Conservation (phyloP, 2,329 filamentous ascomycete genomes). For the Fusarium miscanthi region DNA sequence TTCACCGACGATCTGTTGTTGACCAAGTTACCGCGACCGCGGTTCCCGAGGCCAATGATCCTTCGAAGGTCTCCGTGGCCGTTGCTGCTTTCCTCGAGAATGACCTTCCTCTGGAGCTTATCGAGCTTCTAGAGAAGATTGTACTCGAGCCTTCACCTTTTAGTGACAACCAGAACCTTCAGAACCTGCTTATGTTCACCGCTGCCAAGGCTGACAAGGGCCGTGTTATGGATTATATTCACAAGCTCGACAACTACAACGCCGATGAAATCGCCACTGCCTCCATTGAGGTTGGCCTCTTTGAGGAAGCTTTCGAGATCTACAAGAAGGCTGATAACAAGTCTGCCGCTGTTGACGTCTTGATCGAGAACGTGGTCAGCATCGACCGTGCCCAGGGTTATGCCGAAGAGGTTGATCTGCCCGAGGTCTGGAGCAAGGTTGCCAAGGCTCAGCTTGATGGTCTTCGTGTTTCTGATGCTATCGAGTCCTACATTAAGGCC, state of each 20-base stretch:
- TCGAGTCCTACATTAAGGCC: slow-evolving; percentile 97
- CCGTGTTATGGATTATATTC: slow-evolving; percentile 95
- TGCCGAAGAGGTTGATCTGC: slow-evolving; percentile 91
- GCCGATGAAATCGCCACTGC: slow-evolving; percentile 92
- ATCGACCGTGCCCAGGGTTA: slow-evolving; percentile 97
- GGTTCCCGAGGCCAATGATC: slow-evolving; percentile 91
- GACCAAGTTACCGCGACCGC: slow-evolving; percentile 97
- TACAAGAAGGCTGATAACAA: slow-evolving; percentile 98
- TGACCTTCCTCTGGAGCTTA: slow-evolving; percentile 92
- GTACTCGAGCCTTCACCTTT: slow-evolving; percentile 99
- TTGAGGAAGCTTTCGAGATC: slow-evolving; percentile 97
- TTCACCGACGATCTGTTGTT: slow-evolving; percentile 91
- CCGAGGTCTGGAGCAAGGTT: slow-evolving; percentile 98
- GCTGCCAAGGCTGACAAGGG: slow-evolving; percentile 96
- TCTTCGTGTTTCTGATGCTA: slow-evolving; percentile 89
- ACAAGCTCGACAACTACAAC: slow-evolving; percentile 88
- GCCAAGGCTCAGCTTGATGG: slow-evolving; percentile 98
- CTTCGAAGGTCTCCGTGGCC: slow-evolving; percentile 92
- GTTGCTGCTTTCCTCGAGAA: slow-evolving; percentile 92
- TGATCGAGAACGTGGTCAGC: slow-evolving; percentile 96
- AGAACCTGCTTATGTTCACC: slow-evolving; percentile 96
- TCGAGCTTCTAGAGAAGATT: slow-evolving; percentile 98
- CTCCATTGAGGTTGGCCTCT: slow-evolving; percentile 93
- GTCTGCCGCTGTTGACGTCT: slow-evolving; percentile 85
- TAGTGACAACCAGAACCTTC: slow-evolving; percentile 95